Conservation (phyloP, 164 flowering plant species). For the Chimonanthus salicifolius region DNA sequence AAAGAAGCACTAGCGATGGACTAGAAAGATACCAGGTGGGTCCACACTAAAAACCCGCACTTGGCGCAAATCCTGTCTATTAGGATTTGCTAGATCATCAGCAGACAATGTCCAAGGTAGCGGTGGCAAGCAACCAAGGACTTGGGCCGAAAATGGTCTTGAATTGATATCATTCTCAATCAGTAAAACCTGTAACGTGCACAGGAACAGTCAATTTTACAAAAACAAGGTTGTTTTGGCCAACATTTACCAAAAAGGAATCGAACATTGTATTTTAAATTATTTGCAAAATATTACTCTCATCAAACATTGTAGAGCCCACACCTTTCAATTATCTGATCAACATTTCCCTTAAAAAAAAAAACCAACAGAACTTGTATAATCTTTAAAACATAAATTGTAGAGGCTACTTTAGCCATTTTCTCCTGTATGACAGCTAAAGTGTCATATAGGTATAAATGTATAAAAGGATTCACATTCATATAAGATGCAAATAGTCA, state of each 20-base stretch:
- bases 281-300: background rate
- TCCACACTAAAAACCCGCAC: slow-evolving; percentile 88
- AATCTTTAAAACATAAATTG: background rate
- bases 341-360: background rate
- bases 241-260: background rate
- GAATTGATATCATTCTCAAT: slow-evolving; percentile 88
- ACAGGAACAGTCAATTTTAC: slow-evolving; percentile 1
- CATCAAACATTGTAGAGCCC: background rate
- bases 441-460: too few relatives aligned
- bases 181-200: slow-evolving; percentile 69
- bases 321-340: background rate
- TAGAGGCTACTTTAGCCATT: background rate
- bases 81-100: slow-evolving; percentile 65
- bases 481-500: too few relatives aligned
- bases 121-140: slow-evolving; percentile 94
- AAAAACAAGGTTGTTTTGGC: background rate
- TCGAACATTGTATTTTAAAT: background rate
- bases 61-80: slow-evolving; percentile 79
- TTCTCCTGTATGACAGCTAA: too few relatives aligned
- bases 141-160: slow-evolving; percentile 90
- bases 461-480: too few relatives aligned
- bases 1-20: background rate
- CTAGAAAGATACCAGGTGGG: slow-evolving; percentile 68
- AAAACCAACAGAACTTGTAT: background rate
- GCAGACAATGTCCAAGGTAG: slow-evolving; percentile 95